A percentile compares a stretch with the other conserved stretches of the same genome.
Evolutionary conservation across 805 yeast species (phyloP).

Genomic region (Clavispora fructus): DNA sequence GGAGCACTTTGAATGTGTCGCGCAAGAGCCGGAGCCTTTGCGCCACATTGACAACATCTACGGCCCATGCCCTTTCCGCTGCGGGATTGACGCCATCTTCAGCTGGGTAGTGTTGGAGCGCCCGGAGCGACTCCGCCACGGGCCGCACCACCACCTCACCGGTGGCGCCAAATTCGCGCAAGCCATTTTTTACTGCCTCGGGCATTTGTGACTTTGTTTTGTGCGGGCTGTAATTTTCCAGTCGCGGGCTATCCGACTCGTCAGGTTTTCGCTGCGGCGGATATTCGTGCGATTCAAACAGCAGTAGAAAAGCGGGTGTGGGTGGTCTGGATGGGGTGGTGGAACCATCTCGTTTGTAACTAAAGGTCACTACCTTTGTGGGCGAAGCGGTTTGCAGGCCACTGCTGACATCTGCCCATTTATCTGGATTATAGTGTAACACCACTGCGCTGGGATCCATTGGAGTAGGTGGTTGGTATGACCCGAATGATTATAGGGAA

Average conservation of each 20-base stretch:
- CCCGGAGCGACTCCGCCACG: slow-evolving; percentile 8
- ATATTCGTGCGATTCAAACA: not conserved
- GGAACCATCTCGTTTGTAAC: not conserved
- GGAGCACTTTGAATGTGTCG: slow-evolving; percentile 15
- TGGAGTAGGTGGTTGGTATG: not conserved
- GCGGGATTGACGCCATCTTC: not conserved
- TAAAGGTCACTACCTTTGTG: slow-evolving; percentile 6
- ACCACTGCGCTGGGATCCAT: slow-evolving; percentile 11
- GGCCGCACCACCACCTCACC: slow-evolving; percentile 4
- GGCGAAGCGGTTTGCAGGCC: slow-evolving; percentile 4
- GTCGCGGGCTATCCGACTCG: not conserved
- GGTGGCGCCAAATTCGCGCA: not conserved
- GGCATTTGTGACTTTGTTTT: not conserved
- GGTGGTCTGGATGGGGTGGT: not conserved
- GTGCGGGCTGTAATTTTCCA: not conserved
- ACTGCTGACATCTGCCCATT: slow-evolving; percentile 9
- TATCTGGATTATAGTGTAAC: slow-evolving; percentile 11
- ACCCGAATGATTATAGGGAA: not conserved
- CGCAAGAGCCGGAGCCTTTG: slow-evolving; percentile 15
- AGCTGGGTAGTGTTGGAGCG: slow-evolving; percentile 4
- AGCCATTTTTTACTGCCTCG: not conserved
- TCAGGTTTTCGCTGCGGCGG: not conserved
- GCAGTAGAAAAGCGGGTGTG: not conserved
- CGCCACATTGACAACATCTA: slow-evolving; percentile 13
- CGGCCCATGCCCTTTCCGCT: slow-evolving; percentile 11